A percentile compares a stretch with the other conserved stretches of the same genome.
phyloP scores from a whole-genome alignment of 192 early-diverging fungal species.

The Dissophora ornata region DNA sequence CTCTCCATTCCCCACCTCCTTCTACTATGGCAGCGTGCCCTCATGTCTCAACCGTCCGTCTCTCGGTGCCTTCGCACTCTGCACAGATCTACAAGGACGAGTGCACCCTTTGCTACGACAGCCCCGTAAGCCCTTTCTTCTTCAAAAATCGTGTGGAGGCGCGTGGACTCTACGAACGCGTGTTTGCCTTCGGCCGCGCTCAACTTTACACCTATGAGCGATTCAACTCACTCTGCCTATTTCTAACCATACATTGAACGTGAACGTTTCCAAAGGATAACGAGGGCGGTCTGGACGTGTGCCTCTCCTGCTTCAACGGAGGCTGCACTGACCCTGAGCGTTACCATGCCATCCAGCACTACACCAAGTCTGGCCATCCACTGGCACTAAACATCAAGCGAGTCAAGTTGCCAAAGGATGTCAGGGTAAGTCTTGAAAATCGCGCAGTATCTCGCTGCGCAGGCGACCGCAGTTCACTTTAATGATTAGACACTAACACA shows the following conservation, averaged over 20 bases:
- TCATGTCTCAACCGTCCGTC: conserved; percentile 58
- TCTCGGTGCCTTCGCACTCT: conserved; percentile 56
- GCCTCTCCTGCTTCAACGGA: conserved; percentile 95
- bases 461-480: conserved; percentile 1
- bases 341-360: conserved; percentile 83
- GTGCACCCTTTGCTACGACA: conserved; percentile 94
- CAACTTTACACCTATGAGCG: no score
- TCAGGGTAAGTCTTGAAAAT: conserved; percentile 51
- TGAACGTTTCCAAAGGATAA: conserved; percentile 67
- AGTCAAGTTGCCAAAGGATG: conserved; percentile 59
- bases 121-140: conserved; percentile 19
- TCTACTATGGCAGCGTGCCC: conserved; percentile 60
- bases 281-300: conserved; percentile 88
- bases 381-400: conserved; percentile 89
- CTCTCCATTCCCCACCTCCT: background rate
- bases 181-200: no score
- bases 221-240: no score
- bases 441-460: no score
- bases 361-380: conserved; percentile 77
- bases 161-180: no score
- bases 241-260: no score
- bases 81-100: conserved; percentile 91
- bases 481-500: no score
- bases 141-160: background rate
- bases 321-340: conserved; percentile 75